Percentiles rank a stretch among this genome's conserved stretches.
These are phyloP conservation scores for Leptodontidium sp. DNA, from an alignment of 2,329 filamentous ascomycete genomes.

Conservation along the genomic window DNA sequence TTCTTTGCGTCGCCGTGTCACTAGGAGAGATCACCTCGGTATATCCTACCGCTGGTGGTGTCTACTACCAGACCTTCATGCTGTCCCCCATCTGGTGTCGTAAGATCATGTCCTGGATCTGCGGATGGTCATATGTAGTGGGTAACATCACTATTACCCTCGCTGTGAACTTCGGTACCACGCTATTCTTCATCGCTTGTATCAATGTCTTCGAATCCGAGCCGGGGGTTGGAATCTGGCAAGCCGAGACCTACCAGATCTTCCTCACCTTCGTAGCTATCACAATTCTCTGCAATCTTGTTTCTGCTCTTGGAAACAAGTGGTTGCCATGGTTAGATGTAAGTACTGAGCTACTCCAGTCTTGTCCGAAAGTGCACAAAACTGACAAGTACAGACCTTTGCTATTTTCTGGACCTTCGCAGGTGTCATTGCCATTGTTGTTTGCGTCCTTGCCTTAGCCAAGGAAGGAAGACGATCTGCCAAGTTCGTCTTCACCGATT, in stretches of 20 bases:
- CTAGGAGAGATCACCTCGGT: slow-evolving; percentile 79
- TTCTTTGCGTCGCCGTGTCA: slow-evolving; percentile 73
- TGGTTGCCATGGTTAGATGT: slow-evolving; percentile 71
- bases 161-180: slow-evolving; percentile 68
- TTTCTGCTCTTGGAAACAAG: slow-evolving; percentile 60
- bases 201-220: slow-evolving; percentile 61
- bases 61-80: slow-evolving; percentile 82
- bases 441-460: slow-evolving; percentile 70
- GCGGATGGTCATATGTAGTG: slow-evolving; percentile 77
- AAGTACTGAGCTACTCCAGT: slow-evolving; percentile 47
- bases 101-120: slow-evolving; percentile 71
- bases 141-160: slow-evolving; percentile 83
- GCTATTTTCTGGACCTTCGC: slow-evolving; percentile 80
- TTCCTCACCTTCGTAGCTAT: slow-evolving; percentile 59
- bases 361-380: neutral
- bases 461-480: slow-evolving; percentile 65
- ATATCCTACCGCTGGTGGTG: slow-evolving; percentile 76
- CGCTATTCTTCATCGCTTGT: slow-evolving; percentile 58
- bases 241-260: slow-evolving; percentile 53
- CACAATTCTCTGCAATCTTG: slow-evolving; percentile 57
- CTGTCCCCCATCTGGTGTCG: slow-evolving; percentile 67
- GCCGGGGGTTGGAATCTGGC: slow-evolving; percentile 56
- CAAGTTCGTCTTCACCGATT: slow-evolving; percentile 71
- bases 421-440: slow-evolving; percentile 70
- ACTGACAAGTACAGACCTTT: slow-evolving; percentile 61